Conservation (phyloP, 208 protist genomes). For the Trypanosoma mega region DNA sequence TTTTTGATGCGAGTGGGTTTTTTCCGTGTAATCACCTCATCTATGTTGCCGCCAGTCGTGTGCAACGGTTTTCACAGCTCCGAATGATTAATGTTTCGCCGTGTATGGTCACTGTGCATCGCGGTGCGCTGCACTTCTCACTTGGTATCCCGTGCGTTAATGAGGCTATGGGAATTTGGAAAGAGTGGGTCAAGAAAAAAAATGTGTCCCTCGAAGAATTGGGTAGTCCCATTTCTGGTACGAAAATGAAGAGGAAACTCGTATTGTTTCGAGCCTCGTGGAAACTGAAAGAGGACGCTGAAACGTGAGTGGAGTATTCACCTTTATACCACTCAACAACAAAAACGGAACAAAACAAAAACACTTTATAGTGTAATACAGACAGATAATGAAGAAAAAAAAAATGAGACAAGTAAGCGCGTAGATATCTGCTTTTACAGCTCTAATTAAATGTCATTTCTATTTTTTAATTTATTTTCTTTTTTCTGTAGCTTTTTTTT, state of each 20-base stretch:
- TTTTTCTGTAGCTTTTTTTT: no score
- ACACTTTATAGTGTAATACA: not conserved
- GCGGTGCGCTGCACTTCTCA: slow-evolving; percentile 58
- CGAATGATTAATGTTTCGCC: slow-evolving; percentile 75
- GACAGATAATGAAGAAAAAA: not conserved
- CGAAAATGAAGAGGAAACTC: no score
- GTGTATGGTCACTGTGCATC: slow-evolving; percentile 67
- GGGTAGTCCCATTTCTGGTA: no score
- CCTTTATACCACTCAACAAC: no score
- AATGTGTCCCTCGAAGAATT: no score
- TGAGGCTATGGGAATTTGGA: slow-evolving; percentile 30
- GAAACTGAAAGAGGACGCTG: slow-evolving; percentile 6
- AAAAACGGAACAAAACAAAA: no score
- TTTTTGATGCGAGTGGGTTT: slow-evolving; percentile 72
- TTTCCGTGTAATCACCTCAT: slow-evolving; percentile 88
- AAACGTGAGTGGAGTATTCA: no score
- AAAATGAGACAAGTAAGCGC: slow-evolving; percentile 7
- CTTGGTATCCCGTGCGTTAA: slow-evolving; percentile 28
- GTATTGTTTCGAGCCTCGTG: slow-evolving; percentile 28
- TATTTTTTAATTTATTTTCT: no score
- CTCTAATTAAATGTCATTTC: slow-evolving; percentile 16
- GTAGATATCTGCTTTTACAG: not conserved
- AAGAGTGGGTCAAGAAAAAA: slow-evolving; percentile 18
- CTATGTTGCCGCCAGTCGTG: slow-evolving; percentile 86
- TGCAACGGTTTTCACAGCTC: slow-evolving; percentile 66